These are phyloP conservation scores for Plasmodium gonderi DNA, from an alignment of 169 alveolate species.

Conservation along the genomic window DNA sequence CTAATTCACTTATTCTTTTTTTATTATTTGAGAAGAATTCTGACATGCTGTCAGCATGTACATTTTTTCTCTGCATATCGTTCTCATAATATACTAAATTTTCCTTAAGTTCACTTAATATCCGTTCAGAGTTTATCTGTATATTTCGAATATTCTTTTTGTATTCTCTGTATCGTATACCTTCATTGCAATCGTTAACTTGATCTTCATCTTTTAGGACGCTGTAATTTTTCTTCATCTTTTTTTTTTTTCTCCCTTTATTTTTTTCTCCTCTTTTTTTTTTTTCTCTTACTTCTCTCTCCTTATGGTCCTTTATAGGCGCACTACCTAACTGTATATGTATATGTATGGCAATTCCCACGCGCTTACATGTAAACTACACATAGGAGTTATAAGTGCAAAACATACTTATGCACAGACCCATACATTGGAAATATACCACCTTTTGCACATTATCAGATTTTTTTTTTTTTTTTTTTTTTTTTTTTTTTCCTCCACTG, in stretches of 20 bases:
- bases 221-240: slow-evolving; percentile 46
- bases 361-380: no score
- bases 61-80: slow-evolving; percentile 1
- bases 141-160: slow-evolving; percentile 41
- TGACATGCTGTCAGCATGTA: neutral
- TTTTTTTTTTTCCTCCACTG: neutral
- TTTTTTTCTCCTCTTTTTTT: no score
- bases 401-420: no score
- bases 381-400: no score
- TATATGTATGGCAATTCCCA: no score
- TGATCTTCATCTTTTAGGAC: slow-evolving; percentile 14
- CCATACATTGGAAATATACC: no score
- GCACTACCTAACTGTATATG: no score
- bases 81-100: slow-evolving; percentile 15
- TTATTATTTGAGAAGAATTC: slow-evolving; percentile 35
- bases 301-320: no score
- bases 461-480: slow-evolving; percentile 26
- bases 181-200: neutral
- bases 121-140: slow-evolving; percentile 53
- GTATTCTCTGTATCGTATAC: slow-evolving; percentile 48
- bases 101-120: slow-evolving; percentile 51
- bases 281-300: no score
- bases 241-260: no score
- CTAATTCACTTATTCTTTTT: slow-evolving; percentile 49
- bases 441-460: no score